Evolutionary conservation across 345 rosid genomes (phyloP).

Genomic region (Mercurialis annua): DNA sequence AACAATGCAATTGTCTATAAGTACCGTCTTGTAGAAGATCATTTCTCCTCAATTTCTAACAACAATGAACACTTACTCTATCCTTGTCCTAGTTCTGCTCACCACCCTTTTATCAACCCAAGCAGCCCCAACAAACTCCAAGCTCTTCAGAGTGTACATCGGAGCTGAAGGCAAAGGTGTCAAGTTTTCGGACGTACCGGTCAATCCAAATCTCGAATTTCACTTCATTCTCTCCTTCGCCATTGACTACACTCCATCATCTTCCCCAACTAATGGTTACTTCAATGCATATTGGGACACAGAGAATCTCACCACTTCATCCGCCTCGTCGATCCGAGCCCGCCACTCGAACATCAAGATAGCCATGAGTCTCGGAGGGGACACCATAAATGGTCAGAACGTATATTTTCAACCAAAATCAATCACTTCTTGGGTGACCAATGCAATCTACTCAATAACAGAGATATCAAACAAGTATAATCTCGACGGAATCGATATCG

Average conservation of each 20-base stretch:
- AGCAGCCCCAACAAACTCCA: constrained; percentile 36
- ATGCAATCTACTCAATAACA: constrained; percentile 42
- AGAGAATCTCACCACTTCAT: constrained; percentile 32
- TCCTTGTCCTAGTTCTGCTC: constrained; percentile 18
- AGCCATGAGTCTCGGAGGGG: constrained; percentile 61
- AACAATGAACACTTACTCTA: constrained; percentile 26
- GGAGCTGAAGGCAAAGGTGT: constrained; percentile 50
- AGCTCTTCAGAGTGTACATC: constrained; percentile 54
- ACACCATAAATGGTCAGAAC: constrained; percentile 12
- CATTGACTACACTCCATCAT: constrained; percentile 41
- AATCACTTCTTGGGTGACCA: constrained; percentile 48
- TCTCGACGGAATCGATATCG: constrained; percentile 53
- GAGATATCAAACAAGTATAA: constrained; percentile 29
- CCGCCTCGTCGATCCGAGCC: constrained; percentile 38
- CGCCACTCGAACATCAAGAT: constrained; percentile 41
- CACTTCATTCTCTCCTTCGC: constrained; percentile 53
- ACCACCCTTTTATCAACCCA: constrained; percentile 20
- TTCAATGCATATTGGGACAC: constrained; percentile 45
- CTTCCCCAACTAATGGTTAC: constrained; percentile 47
- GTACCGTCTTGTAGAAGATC: not conserved
- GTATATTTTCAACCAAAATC: constrained; percentile 38
- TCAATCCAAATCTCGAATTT: constrained; percentile 34
- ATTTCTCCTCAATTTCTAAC: not conserved
- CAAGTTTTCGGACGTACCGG: constrained; percentile 43
- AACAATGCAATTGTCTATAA: constrained; percentile 11